Evolutionary conservation across 176 grass and related monocot genomes (phyloP).

Genomic region (Aegilops speltoides): DNA sequence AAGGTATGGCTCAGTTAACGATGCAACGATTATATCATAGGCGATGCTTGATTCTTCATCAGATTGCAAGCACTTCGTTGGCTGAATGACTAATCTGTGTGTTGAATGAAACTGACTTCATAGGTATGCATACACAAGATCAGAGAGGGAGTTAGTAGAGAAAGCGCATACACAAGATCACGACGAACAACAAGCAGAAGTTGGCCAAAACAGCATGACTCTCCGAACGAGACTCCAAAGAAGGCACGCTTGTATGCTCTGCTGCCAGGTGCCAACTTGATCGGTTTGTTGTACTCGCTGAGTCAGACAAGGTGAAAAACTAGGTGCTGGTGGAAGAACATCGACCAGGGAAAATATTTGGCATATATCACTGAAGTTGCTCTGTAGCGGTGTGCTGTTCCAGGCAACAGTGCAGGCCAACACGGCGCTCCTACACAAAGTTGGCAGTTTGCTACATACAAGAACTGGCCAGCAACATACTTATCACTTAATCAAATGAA

Average conservation of each 20-base stretch:
- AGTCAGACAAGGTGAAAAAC: neutral
- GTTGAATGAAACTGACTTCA: too few species aligned
- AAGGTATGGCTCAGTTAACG: neutral
- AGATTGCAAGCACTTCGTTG: neutral
- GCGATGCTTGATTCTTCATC: neutral
- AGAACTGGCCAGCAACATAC: neutral
- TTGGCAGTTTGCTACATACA: neutral
- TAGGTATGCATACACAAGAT: neutral
- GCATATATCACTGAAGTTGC: neutral
- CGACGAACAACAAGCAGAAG: neutral
- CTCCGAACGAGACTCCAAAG: neutral
- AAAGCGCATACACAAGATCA: neutral
- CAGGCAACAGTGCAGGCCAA: neutral
- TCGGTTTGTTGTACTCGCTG: neutral
- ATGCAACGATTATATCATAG: neutral
- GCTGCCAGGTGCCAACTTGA: neutral
- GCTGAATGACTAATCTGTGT: neutral
- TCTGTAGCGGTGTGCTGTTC: neutral
- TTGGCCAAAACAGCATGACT: neutral
- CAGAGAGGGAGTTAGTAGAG: neutral
- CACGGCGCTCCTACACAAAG: neutral
- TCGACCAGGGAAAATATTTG: neutral
- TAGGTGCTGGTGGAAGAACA: too few species aligned
- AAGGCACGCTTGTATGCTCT: neutral
- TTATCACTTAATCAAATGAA: slow-evolving; percentile 21